Base-by-base conservation (phyloP, 2,329 filamentous ascomycete species). In the Arachnomyces sp. region DNA sequence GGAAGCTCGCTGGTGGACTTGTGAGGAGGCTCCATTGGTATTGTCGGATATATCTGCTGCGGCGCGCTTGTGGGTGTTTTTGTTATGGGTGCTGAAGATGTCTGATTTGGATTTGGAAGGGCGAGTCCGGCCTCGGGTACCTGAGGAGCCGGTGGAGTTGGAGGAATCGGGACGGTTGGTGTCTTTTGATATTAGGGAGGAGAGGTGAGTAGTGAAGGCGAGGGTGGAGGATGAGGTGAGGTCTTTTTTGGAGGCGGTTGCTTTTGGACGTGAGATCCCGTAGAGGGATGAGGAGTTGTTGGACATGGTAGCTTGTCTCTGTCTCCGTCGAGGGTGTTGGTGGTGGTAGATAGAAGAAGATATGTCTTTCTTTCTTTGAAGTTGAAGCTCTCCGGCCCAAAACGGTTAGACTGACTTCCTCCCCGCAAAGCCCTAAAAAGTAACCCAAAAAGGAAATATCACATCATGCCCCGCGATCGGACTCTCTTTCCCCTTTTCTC, bases 121-220 rank as follows among this genome's bases (percentile, higher is more conserved):
- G 31, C 65, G 63, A 3, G 61, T 42, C 28, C 66, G 67, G 30
- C 57, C 63, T 31, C 56, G 51, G 35, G 59, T 65, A n/a, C 62
- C 51, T 44, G 68, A 44, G 42, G 68, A 54, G 15, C 66, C 49
- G 16, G 73, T 61, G 28, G 73, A 67, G 4, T 62, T 51, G n/a
- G 42, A 37, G 14, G 31, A 15, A 12, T 44, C 35, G 5, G 42
- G 39, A 17, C 34, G 36, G 14, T 18, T 18, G 8, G 63, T 48
- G 45, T 68, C 55, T 45, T 68, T 71, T 39, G 82, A 71, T 65
- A 95, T 86, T 40, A 95, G 78, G 34, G 82, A 85, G 52, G 84
- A 83, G 47, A 96, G 78, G 49, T 92, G 85, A 8, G 86, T 86
- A n/a, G 84, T 80, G 68, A 98, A 96, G 57, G 87, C 80, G 40